A percentile compares a stretch with the other conserved stretches of the same genome.
These are phyloP conservation scores for Tolypocladium nubicola DNA, from an alignment of 2,329 filamentous ascomycete genomes.

Conservation along the genomic window DNA sequence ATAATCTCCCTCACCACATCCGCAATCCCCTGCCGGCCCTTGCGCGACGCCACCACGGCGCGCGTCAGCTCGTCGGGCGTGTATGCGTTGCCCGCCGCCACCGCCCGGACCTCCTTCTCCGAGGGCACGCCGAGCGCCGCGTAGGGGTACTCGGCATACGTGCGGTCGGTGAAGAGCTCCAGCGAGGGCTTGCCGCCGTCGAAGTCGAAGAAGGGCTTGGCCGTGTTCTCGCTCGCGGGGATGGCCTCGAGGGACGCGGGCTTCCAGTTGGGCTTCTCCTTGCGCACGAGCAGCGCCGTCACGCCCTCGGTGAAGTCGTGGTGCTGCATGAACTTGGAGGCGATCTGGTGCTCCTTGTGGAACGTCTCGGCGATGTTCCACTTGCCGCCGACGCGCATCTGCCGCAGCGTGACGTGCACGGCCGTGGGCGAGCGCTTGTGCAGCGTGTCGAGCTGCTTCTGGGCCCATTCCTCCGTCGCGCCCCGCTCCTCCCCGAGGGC, in stretches of 20 bases:
- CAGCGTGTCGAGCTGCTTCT: conserved; percentile 65
- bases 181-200: conserved; percentile 34
- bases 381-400: conserved; percentile 63
- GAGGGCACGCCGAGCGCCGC: conserved; percentile 59
- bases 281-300: conserved; percentile 65
- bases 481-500: conserved; percentile 48
- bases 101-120: conserved; percentile 47
- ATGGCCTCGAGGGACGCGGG: conserved; percentile 65
- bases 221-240: conserved; percentile 38
- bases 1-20: conserved; percentile 61
- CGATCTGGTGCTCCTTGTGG: conserved; percentile 74
- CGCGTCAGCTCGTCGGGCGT: conserved; percentile 49
- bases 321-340: conserved; percentile 78
- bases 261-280: conserved; percentile 62
- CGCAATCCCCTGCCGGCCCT: conserved; percentile 57
- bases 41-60: conserved; percentile 48
- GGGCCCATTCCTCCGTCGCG: conserved; percentile 61
- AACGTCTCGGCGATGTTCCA: conserved; percentile 86
- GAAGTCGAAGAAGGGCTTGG: conserved; percentile 57
- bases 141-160: conserved; percentile 69
- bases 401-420: conserved; percentile 72
- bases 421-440: conserved; percentile 73
- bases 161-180: conserved; percentile 46
- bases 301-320: conserved; percentile 90
- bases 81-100: conserved; percentile 28